These are phyloP conservation scores for Zygotorulaspora mrakii DNA, from an alignment of 1,139 yeast genomes.

Conservation along the genomic window DNA sequence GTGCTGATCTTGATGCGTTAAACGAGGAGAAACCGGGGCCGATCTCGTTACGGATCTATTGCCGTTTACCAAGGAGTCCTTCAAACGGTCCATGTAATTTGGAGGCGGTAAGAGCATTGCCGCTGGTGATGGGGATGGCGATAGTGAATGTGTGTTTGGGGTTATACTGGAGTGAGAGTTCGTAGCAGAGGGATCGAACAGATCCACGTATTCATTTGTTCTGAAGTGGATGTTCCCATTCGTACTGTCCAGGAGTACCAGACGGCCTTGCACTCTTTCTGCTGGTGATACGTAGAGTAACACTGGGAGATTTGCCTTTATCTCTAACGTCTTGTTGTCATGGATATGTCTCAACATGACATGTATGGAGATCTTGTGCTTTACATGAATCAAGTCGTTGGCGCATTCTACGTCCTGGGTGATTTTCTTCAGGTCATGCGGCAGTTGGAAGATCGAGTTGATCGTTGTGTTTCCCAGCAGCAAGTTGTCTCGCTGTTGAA, in stretches of 20 bases:
- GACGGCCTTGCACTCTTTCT: slow-evolving; percentile 51
- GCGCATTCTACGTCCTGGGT: slow-evolving; percentile 58
- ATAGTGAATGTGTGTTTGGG: background rate
- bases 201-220: slow-evolving; percentile 31
- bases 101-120: slow-evolving; percentile 23
- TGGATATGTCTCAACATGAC: slow-evolving; percentile 20
- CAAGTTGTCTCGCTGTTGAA: slow-evolving; percentile 32
- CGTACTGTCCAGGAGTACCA: slow-evolving; percentile 48
- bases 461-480: slow-evolving; percentile 51
- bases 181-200: slow-evolving; percentile 18
- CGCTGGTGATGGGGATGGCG: slow-evolving; percentile 4
- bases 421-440: slow-evolving; percentile 48
- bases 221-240: slow-evolving; percentile 48
- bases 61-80: slow-evolving; percentile 14
- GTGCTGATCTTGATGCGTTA: background rate
- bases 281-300: slow-evolving; percentile 54
- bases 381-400: slow-evolving; percentile 42
- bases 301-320: slow-evolving; percentile 57
- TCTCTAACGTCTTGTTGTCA: slow-evolving; percentile 21
- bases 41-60: slow-evolving; percentile 1
- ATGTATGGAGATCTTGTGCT: slow-evolving; percentile 30
- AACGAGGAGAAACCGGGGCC: slow-evolving; percentile 4
- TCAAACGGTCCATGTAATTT: slow-evolving; percentile 21
- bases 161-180: slow-evolving; percentile 1
- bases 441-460: slow-evolving; percentile 48